Evolutionary conservation across 345 rosid species (phyloP).

Genomic region (Euphorbia peplus): DNA sequence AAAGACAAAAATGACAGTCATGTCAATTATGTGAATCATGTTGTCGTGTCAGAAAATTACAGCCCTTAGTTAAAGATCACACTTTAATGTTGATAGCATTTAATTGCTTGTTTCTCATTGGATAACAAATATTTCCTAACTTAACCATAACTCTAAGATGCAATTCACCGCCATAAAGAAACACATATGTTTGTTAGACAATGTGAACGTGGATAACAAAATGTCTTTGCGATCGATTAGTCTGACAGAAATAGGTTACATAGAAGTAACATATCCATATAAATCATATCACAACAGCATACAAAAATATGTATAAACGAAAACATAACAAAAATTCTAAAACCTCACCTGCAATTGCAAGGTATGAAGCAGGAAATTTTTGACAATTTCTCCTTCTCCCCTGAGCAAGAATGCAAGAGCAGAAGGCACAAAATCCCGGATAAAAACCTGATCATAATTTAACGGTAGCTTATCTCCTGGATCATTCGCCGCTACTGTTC

Average conservation of each 20-base stretch:
- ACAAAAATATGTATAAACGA: background rate
- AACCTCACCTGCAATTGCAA: conserved; percentile 79
- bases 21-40: no score
- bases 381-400: conserved; percentile 91
- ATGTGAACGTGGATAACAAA: background rate
- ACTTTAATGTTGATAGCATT: background rate
- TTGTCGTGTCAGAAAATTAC: no score
- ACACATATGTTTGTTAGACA: background rate
- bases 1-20: no score
- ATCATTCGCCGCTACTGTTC: conserved; percentile 95
- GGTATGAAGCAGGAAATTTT: conserved; percentile 90
- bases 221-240: background rate
- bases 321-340: background rate
- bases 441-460: conserved; percentile 97
- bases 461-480: conserved; percentile 73
- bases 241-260: background rate
- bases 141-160: no score
- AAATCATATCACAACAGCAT: background rate
- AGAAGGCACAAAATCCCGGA: conserved; percentile 92
- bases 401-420: conserved; percentile 89
- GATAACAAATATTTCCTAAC: no score
- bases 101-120: background rate
- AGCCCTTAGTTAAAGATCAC: background rate
- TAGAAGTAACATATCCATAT: background rate
- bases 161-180: background rate